Conservation (phyloP, 140 eudicot species). For the Flaveria floridana region DNA sequence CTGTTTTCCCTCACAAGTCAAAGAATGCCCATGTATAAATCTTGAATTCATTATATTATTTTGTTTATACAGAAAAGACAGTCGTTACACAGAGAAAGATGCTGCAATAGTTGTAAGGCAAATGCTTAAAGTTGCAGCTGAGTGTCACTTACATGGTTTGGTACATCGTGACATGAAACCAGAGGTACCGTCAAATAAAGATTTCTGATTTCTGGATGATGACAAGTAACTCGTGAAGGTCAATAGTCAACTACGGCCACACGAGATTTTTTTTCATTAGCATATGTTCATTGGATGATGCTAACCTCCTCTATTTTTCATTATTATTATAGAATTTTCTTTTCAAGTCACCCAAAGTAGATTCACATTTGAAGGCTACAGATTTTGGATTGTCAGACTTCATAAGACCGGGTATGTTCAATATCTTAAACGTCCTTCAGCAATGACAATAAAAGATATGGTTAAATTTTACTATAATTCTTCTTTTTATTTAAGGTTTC, state of each 20-base stretch:
- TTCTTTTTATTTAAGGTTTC: not conserved
- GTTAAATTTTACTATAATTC: not conserved
- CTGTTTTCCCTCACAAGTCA: conserved; percentile 26
- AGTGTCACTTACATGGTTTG: conserved; percentile 87
- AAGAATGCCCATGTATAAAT: conserved; percentile 5
- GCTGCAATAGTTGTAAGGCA: conserved; percentile 91
- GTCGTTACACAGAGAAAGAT: conserved; percentile 90
- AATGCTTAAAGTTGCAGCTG: conserved; percentile 94
- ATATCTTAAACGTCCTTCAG: not conserved
- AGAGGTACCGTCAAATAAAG: conserved; percentile 54
- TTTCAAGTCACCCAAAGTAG: conserved; percentile 77
- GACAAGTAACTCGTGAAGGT: conserved; percentile 32
- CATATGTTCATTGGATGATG: conserved; percentile 11
- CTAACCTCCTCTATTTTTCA: not conserved
- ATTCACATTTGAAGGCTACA: conserved; percentile 88
- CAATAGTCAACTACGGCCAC: conserved; percentile 32
- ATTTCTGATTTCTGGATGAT: conserved; percentile 27
- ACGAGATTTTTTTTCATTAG: conserved; percentile 21
- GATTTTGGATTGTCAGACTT: conserved; percentile 96
- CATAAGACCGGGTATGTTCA: conserved; percentile 76
- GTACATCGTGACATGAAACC: conserved; percentile 99
- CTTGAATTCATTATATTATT: conserved; percentile 11
- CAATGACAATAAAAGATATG: not conserved
- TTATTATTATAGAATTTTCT: conserved; percentile 69
- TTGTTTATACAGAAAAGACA: conserved; percentile 63